phyloP scores from a whole-genome alignment of 331 rosid genomes.

The Acacia pycnantha region DNA sequence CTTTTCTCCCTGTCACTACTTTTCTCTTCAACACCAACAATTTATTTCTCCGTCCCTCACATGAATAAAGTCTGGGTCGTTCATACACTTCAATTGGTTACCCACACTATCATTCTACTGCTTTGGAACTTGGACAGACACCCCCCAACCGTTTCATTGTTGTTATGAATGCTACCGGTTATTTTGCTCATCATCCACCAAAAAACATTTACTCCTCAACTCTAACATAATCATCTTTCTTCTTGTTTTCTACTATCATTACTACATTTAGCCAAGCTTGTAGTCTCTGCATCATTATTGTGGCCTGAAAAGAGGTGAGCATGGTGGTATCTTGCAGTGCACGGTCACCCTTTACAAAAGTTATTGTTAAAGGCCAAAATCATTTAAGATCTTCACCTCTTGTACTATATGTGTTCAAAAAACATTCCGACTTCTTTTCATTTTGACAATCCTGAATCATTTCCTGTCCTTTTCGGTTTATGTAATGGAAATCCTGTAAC shows the following conservation, averaged over 20 bases:
- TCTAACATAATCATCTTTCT: slow-evolving; percentile 1
- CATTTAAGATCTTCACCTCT: not conserved
- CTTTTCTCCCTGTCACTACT: not conserved
- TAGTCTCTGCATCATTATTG: not conserved
- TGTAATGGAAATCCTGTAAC: not conserved
- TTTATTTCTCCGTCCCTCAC: not conserved
- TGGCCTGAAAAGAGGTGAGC: slow-evolving; percentile 1
- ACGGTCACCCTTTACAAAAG: not conserved
- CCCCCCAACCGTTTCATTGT: too few relatives aligned
- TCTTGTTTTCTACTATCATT: not conserved
- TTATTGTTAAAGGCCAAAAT: not conserved
- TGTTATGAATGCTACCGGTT: not conserved
- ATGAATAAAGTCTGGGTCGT: not conserved
- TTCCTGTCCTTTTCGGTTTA: not conserved
- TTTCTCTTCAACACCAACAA: not conserved
- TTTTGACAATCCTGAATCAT: not conserved
- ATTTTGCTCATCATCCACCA: not conserved
- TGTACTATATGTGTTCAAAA: not conserved
- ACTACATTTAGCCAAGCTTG: slow-evolving; percentile 6
- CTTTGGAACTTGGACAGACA: slow-evolving; percentile 1
- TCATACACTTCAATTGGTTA: not conserved
- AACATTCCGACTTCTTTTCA: not conserved
- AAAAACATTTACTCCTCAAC: not conserved
- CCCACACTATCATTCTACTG: not conserved
- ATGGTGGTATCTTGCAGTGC: not conserved